Evolutionary conservation across 371 early-diverging fungal species (phyloP), one percentile per base, ranked within the genome.

Genomic region (Parasitella parasitica): DNA sequence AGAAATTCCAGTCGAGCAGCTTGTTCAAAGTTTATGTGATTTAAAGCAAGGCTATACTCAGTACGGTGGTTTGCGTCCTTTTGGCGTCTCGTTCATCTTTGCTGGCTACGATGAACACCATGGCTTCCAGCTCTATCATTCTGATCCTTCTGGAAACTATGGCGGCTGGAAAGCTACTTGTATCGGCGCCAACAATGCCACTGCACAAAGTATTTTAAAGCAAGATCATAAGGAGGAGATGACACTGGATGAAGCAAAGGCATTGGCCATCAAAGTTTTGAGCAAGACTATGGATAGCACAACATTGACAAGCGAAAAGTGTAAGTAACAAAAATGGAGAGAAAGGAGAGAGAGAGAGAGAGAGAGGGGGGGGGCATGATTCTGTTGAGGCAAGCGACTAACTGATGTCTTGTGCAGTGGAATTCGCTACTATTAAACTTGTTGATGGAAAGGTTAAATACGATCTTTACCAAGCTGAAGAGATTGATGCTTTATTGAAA

Each of bases 11-110:
- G 89, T 91, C 48, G 96, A 95, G 72, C 93, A 93, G 67, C 84
- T 99, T n/a, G 98, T 97, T 24, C 93, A 96, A 73, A 81, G 83
- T 55, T 81, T 99, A 59, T 96, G 97, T 71, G 94, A 97, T 77
- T 77, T 96, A 72, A 99, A 99, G 86, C 99, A 99, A 73, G 92
- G 94, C 32, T 99, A 98, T 81, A 99, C 99, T 22, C 99, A 99
- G 76, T 93, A 93, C 67, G 99, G 97, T 82, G 98, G 95, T 77
- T 83, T 98, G 59, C 94, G 99, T 76, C 99, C 99, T 7, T 99
- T 96, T 81, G 99, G 99, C 57, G 98, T 98, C 6, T 96, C 97
- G 16, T 96, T 99, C 75, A 83, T 99, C 59, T 97, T 95, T 75
- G 98, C 96, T 28, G 99, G 99, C 22, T 94, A 90, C 73, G 96